Evolutionary conservation across 805 yeast genomes (phyloP).

Genomic region (Trichomonascus vanleenenianus): DNA sequence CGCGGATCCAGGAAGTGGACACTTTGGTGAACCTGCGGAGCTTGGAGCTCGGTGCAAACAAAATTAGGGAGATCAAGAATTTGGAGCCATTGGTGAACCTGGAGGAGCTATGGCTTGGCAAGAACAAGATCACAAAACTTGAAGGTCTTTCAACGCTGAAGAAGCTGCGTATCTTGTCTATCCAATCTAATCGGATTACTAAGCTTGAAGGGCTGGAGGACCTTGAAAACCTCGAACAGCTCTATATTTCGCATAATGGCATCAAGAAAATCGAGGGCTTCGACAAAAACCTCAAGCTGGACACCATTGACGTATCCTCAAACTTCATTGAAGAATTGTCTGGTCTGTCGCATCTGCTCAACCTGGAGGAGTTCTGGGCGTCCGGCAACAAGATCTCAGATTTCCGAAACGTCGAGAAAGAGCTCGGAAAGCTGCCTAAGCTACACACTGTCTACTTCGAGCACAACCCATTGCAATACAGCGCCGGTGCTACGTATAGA

Average conservation of each 20-base stretch:
- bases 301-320: slow-evolving; percentile 72
- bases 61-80: slow-evolving; percentile 47
- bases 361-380: slow-evolving; percentile 93
- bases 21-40: slow-evolving; percentile 50
- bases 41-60: slow-evolving; percentile 88
- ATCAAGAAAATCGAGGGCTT: slow-evolving; percentile 68
- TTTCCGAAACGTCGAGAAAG: slow-evolving; percentile 60
- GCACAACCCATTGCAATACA: slow-evolving; percentile 77
- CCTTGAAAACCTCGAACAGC: slow-evolving; percentile 66
- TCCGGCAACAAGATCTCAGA: slow-evolving; percentile 63
- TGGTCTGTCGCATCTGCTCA: slow-evolving; percentile 52
- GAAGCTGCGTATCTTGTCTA: slow-evolving; percentile 68
- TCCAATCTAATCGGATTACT: slow-evolving; percentile 76
- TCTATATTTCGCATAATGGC: slow-evolving; percentile 82
- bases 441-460: slow-evolving; percentile 90
- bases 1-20: slow-evolving; percentile 59
- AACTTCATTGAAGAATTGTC: slow-evolving; percentile 58
- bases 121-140: slow-evolving; percentile 62
- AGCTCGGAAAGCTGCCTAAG: slow-evolving; percentile 52
- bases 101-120: slow-evolving; percentile 86
- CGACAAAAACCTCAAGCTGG: slow-evolving; percentile 58
- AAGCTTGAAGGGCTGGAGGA: slow-evolving; percentile 76
- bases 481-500: slow-evolving; percentile 74
- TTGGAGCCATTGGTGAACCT: slow-evolving; percentile 48
- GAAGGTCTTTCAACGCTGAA: slow-evolving; percentile 52